These are phyloP conservation scores for Arctostaphylos glauca DNA, from an alignment of 148 eudicot species.

Conservation along the genomic window DNA sequence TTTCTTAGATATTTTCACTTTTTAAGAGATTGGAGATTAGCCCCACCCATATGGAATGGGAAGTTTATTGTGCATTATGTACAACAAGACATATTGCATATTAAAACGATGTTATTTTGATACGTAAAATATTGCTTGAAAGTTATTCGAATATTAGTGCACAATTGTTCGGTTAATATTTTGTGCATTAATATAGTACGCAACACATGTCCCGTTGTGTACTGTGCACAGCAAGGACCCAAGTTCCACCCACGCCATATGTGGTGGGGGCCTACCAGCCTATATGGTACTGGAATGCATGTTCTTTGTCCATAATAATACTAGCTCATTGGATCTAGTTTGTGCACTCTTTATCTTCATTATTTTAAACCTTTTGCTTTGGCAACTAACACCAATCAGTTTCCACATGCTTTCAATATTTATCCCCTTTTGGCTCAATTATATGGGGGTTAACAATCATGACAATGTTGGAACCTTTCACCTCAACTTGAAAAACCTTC, in stretches of 20 bases:
- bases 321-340: background rate
- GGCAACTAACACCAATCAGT: background rate
- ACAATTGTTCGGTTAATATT: too few relatives aligned
- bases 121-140: too few relatives aligned
- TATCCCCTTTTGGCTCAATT: background rate
- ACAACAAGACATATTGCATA: too few relatives aligned
- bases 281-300: background rate
- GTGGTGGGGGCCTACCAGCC: background rate
- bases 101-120: too few relatives aligned
- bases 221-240: too few relatives aligned
- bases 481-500: background rate
- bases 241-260: too few relatives aligned
- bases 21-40: background rate
- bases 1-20: slow-evolving; percentile 2
- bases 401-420: background rate
- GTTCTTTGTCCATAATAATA: background rate
- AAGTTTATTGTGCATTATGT: too few relatives aligned
- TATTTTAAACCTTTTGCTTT: background rate
- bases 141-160: too few relatives aligned
- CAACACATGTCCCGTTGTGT: too few relatives aligned
- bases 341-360: slow-evolving; percentile 3
- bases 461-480: background rate
- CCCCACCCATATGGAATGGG: background rate
- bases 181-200: too few relatives aligned
- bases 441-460: background rate